These are phyloP conservation scores for Mucor lusitanicus DNA, from an alignment of 371 early-diverging fungal genomes.

Conservation along the genomic window DNA sequence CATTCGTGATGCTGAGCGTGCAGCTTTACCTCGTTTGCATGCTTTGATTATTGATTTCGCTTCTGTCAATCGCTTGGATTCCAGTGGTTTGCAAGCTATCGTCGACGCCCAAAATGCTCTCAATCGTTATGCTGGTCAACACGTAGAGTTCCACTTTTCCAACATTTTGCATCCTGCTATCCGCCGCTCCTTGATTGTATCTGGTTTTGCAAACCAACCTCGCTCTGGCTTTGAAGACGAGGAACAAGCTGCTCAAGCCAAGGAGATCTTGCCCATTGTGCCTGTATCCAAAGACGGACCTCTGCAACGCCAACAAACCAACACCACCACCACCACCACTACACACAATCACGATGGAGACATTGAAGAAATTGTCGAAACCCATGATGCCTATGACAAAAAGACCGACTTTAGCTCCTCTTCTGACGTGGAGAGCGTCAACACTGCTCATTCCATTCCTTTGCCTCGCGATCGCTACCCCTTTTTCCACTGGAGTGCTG, in stretches of 20 bases:
- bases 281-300: conserved; percentile 45
- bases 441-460: conserved; percentile 19
- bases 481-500: conserved; percentile 52
- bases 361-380: neutral
- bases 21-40: conserved; percentile 49
- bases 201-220: conserved; percentile 47
- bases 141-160: conserved; percentile 56
- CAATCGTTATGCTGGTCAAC: conserved; percentile 57
- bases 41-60: conserved; percentile 71
- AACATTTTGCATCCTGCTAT: conserved; percentile 43
- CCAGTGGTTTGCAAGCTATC: conserved; percentile 66
- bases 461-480: conserved; percentile 46
- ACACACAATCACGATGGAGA: neutral
- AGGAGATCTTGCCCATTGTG: conserved; percentile 45
- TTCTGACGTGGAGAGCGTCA: conserved; percentile 17
- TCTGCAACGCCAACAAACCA: neutral
- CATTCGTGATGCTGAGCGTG: conserved; percentile 24
- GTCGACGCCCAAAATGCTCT: conserved; percentile 56
- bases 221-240: conserved; percentile 1
- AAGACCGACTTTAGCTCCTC: neutral
- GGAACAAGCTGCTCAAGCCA: neutral
- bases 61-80: conserved; percentile 63
- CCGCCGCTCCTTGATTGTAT: conserved; percentile 40
- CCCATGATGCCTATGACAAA: neutral
- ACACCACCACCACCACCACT: neutral